Evolutionary conservation across 306 rosid species (phyloP).

Genomic region (Rosa persica): DNA sequence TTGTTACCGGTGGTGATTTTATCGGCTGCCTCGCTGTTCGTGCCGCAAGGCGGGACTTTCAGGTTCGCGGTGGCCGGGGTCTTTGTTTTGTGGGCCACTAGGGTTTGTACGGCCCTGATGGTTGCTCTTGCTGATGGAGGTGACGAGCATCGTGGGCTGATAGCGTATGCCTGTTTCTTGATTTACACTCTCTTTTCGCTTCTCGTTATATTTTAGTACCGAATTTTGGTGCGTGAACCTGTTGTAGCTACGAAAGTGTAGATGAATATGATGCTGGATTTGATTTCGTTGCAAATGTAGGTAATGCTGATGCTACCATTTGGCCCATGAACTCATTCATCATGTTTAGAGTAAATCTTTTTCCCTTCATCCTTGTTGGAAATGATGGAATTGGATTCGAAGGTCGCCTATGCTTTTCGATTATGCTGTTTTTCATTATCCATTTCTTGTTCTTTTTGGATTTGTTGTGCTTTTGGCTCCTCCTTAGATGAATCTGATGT

Average conservation of each 20-base stretch:
- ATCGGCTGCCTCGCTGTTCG: constrained; percentile 70
- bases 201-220: constrained; percentile 73
- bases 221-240: constrained; percentile 25
- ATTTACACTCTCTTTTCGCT: constrained; percentile 91
- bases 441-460: neutral
- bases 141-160: constrained; percentile 84
- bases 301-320: neutral
- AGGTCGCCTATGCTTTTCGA: neutral
- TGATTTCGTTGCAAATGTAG: neutral
- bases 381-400: neutral
- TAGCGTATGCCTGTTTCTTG: constrained; percentile 93
- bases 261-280: neutral
- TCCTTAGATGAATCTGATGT: neutral
- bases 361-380: neutral
- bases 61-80: constrained; percentile 54
- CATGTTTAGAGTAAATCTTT: neutral
- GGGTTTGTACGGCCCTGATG: constrained; percentile 74
- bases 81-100: constrained; percentile 87
- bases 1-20: constrained; percentile 84
- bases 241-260: constrained; percentile 14
- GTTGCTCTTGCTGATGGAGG: constrained; percentile 87
- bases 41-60: constrained; percentile 63
- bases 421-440: neutral
- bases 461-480: neutral
- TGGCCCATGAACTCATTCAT: neutral